A percentile compares a stretch with the other conserved stretches of the same genome.
Conservation (phyloP, 352 stramenopile species). For the Pythium grandisporangium region DNA sequence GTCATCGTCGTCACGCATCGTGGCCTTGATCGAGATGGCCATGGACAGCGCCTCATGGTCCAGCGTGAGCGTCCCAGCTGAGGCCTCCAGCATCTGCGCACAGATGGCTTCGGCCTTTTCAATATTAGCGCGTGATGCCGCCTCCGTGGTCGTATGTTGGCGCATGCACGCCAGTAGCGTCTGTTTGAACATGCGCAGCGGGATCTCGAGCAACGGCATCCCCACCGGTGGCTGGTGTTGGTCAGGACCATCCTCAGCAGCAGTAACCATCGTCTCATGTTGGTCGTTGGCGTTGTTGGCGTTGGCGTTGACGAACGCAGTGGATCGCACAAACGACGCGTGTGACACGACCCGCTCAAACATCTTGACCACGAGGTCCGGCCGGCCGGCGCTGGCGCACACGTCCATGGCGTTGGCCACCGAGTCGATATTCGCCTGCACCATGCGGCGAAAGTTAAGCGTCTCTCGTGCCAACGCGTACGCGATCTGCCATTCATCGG, state of each 20-base stretch:
- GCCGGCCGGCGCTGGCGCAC: constrained; percentile 31
- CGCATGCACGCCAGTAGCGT: constrained; percentile 44
- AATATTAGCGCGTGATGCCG: constrained; percentile 15
- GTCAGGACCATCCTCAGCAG: constrained; percentile 3
- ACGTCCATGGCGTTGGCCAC: constrained; percentile 64
- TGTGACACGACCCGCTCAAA: constrained; percentile 40
- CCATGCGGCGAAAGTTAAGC: constrained; percentile 56
- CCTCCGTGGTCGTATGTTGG: constrained; percentile 16
- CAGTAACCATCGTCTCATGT: not conserved
- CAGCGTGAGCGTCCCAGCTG: constrained; percentile 23
- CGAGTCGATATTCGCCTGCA: constrained; percentile 53
- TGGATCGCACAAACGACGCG: constrained; percentile 21
- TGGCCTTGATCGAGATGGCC: constrained; percentile 74
- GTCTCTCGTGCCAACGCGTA: constrained; percentile 65
- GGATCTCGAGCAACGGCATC: constrained; percentile 13
- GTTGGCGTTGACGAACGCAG: constrained; percentile 6
- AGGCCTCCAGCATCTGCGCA: constrained; percentile 47
- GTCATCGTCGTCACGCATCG: constrained; percentile 58
- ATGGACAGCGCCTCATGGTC: constrained; percentile 66
- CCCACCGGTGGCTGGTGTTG: too few species aligned
- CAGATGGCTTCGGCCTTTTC: constrained; percentile 50
- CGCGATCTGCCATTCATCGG: constrained; percentile 63
- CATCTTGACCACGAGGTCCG: constrained; percentile 46
- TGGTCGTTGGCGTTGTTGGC: too few species aligned
- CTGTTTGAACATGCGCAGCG: constrained; percentile 64